A percentile compares a stretch with the other conserved stretches of the same genome.
These are phyloP conservation scores for Trebouxia gelatinosa DNA, from an alignment of 163 green algal species.

Conservation along the genomic window DNA sequence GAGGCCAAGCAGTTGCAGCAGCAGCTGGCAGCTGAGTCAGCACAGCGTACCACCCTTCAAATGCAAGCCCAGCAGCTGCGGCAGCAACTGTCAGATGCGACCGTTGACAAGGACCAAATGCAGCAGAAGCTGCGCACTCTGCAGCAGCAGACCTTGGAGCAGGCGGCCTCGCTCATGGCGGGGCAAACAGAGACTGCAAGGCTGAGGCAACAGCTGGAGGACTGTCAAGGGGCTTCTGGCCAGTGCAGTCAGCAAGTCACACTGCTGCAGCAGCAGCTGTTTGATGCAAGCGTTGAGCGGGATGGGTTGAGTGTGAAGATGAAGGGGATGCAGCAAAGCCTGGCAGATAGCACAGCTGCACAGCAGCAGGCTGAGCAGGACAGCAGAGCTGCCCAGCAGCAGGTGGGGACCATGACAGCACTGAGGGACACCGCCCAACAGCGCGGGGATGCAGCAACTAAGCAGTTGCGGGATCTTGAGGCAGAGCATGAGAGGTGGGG, in stretches of 20 bases:
- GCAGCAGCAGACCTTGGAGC: conserved; percentile 18
- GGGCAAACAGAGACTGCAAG: background rate
- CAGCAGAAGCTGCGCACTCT: conserved; percentile 8
- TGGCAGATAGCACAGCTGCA: background rate
- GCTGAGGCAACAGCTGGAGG: conserved; percentile 21
- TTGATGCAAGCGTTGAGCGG: background rate
- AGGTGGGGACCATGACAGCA: conserved; percentile 16
- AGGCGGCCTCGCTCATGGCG: background rate
- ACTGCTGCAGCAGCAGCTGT: conserved; percentile 23
- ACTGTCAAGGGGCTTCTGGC: background rate
- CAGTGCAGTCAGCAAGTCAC: background rate
- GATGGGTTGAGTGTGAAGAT: conserved; percentile 6
- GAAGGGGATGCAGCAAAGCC: conserved; percentile 5
- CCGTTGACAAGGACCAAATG: background rate
- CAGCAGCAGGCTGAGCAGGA: conserved; percentile 15
- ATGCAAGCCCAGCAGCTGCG: conserved; percentile 12
- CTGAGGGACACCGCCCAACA: conserved; percentile 6
- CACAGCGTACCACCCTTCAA: background rate
- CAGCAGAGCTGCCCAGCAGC: background rate
- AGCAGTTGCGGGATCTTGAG: background rate
- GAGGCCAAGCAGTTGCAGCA: conserved; percentile 17
- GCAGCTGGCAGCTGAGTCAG: conserved; percentile 1
- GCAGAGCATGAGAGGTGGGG: background rate
- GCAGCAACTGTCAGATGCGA: conserved; percentile 21
- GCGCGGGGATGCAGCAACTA: background rate